Evolutionary conservation across 805 yeast species (phyloP).

Genomic region (Wickerhamiella bombiphila): DNA sequence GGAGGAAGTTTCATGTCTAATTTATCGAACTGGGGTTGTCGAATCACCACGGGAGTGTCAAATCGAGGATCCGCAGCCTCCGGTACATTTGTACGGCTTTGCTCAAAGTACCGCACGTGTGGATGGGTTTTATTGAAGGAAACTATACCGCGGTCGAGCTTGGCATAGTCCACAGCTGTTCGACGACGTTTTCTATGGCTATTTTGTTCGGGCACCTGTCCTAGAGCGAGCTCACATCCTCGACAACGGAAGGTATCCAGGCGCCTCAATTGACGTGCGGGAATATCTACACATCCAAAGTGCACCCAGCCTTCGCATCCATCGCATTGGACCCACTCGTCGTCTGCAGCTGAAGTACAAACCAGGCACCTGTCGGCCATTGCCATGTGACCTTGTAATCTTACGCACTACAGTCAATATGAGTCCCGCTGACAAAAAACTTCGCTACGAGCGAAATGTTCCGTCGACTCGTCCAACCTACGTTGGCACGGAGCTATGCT

Average conservation of each 20-base stretch:
- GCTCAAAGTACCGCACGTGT: slow-evolving; percentile 9
- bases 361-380: too few relatives aligned
- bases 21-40: slow-evolving; percentile 19
- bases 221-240: slow-evolving; percentile 31
- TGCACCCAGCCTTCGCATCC: slow-evolving; percentile 44
- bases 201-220: slow-evolving; percentile 38
- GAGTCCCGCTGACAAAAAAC: too few relatives aligned
- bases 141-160: slow-evolving; percentile 50
- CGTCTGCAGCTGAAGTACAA: slow-evolving; percentile 2
- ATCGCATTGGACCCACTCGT: slow-evolving; percentile 45
- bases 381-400: too few relatives aligned
- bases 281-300: slow-evolving; percentile 31
- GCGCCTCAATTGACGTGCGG: slow-evolving; percentile 25
- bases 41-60: slow-evolving; percentile 33
- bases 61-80: slow-evolving; percentile 20
- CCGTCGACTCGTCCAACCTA: too few relatives aligned
- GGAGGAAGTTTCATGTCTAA: slow-evolving; percentile 44
- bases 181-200: slow-evolving; percentile 39
- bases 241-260: slow-evolving; percentile 43
- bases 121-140: slow-evolving; percentile 10
- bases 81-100: slow-evolving; percentile 21
- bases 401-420: too few relatives aligned
- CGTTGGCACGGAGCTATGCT: not conserved
- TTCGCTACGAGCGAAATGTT: too few relatives aligned
- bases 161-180: slow-evolving; percentile 58